A percentile compares a stretch with the other conserved stretches of the same genome.
Evolutionary conservation across 1,139 yeast species (phyloP).

Genomic region (Scheffersomyces insectosa): DNA sequence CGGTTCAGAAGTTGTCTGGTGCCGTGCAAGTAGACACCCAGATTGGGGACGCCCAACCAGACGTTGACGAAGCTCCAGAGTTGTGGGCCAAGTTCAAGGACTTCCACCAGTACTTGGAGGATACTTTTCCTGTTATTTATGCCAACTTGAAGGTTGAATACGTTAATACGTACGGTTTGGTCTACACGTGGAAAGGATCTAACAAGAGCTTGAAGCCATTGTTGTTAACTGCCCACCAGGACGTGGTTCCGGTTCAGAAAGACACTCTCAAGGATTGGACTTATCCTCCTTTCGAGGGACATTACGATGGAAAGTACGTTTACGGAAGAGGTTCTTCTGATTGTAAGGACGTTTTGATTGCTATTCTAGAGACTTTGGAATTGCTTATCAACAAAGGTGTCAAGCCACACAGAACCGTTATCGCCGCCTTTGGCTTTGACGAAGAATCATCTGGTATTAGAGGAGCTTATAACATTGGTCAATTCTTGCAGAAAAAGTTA

Average conservation of each 20-base stretch:
- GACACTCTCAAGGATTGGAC: conserved; percentile 62
- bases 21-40: conserved; percentile 50
- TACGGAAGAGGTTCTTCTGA: conserved; percentile 72
- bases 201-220: conserved; percentile 57
- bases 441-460: conserved; percentile 66
- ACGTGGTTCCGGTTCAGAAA: conserved; percentile 74
- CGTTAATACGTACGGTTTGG: conserved; percentile 67
- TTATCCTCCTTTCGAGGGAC: conserved; percentile 69
- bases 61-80: conserved; percentile 35
- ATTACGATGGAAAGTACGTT: conserved; percentile 45
- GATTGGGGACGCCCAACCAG: conserved; percentile 46
- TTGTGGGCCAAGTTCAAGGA: conserved; percentile 45
- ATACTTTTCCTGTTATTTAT: conserved; percentile 62
- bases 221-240: conserved; percentile 76
- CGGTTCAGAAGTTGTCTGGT: conserved; percentile 38
- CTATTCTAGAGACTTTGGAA: conserved; percentile 61
- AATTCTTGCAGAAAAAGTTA: conserved; percentile 45
- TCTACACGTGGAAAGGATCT: conserved; percentile 67
- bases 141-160: conserved; percentile 48
- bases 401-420: conserved; percentile 54
- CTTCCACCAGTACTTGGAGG: conserved; percentile 47
- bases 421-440: conserved; percentile 69
- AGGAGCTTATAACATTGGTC: conserved; percentile 53
- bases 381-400: conserved; percentile 43
- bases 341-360: conserved; percentile 59